Evolutionary conservation across 495 filamentous ascomycete genomes (phyloP), one percentile per base, ranked within the genome.

Genomic region (Xylaria venustula): DNA sequence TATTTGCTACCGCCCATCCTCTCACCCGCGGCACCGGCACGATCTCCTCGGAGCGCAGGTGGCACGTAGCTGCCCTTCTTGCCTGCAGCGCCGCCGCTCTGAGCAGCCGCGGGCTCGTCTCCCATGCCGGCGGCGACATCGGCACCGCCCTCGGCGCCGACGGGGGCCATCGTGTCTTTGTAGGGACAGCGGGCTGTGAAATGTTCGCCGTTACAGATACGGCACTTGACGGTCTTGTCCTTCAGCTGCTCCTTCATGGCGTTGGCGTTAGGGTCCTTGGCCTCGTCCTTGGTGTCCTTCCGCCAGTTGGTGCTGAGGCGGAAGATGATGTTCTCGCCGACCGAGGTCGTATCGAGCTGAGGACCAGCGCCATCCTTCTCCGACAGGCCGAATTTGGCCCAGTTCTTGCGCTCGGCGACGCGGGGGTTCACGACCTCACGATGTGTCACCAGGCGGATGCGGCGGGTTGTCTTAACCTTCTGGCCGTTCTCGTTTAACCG

Each of bases 211-310:
- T 87, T 89, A 79, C 94, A 98, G 72, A 98, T 98, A 81, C 94
- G 87, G 78, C 94, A 98, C 83, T 97, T 97, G 79, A 98, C 95
- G 83, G 96, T 96, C 85, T 96, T 96, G 78, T 97, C 91, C 87
- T 93, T 96, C 60, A 97, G 82, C 82, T 91, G 85, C 65, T 92
- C 91, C 81, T 92, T 94, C 81, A 96, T 87, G 68, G 83, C 83
- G 70, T 85, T 85, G 57, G 85, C 86, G 81, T 91, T 90, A 78
- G 89, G 86, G 61, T 87, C 88, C 61, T 82, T 80, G 68, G 79
- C 76, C 74, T 92, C 91, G 75, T 93, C 90, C 79, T 90, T 90
- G 54, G 87, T 87, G 64, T 90, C 89, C 67, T 87, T 87, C 79
- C 91, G 92, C 91, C 91, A 98, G 81, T 93, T 94, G 51, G 88